Base-by-base conservation (phyloP, 176 grass and related monocot genomes). In the Stipa capillata region DNA sequence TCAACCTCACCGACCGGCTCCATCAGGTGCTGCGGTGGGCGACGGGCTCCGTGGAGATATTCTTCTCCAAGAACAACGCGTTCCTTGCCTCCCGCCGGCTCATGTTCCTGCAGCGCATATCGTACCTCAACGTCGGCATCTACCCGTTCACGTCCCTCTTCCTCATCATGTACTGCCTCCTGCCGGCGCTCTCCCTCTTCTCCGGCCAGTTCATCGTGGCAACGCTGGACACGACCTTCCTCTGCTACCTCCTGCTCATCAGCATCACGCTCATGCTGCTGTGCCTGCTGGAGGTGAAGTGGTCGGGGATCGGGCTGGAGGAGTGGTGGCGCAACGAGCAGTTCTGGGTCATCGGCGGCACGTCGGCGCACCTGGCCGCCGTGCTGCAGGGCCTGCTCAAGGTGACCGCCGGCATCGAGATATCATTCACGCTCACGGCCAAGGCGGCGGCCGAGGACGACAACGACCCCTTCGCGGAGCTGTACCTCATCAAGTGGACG, bases 301-400 rank as follows among this genome's bases (percentile, higher is more conserved):
- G 93, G 93, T 96, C 93, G 6, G 93, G 93, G 52, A 96, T 96
- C 83, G 93, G 80, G 5, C 85, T 92, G 24, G 92, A 96, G 82
- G 96, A 99, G 72, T 95, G 96, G 96, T 99, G 96, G 92, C 80
- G 96, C 25, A 99, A 95, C 55, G 96, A 99, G 85, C 96, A 99
- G 83, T 99, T 95, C 81, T 99, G 96, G 92, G 80, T 99, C 6
- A 95, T 99, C 13, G 96, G 93, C 0, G 93, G 93, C 85, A 90
- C 93, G 13, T 92, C 90, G 14, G 93, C 93, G 4, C 90, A 93
- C 32, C 76, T 93, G 7, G 90, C 85, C 2, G 93, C 93, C 5
- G 90, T 90, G 34, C 24, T 93, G 72, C 93, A 97, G 79, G 90
- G 93, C 4, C 54, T 97, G 20, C 88, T 97, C 44, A 97, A 97